Evolutionary conservation across 768 basidiomycete species (phyloP), one percentile per base, ranked within the genome.

Genomic region (Imleria badia): DNA sequence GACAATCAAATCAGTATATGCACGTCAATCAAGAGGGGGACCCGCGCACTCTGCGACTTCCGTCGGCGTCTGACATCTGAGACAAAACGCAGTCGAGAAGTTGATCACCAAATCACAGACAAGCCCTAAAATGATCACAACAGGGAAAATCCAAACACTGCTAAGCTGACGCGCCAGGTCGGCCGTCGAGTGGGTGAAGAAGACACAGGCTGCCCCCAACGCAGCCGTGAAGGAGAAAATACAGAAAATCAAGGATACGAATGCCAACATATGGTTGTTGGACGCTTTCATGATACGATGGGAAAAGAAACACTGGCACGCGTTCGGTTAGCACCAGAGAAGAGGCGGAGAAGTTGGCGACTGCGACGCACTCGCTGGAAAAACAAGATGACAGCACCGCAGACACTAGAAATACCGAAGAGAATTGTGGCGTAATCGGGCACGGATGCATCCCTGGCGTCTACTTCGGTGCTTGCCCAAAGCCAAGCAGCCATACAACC

Each of bases 211-310:
- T 13, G 55, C 59, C 1, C 65, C 65, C 55, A 64, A 51, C 33
- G 59, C 62, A 47, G 48, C 59, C n/a, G 59, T 64, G 23, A 66
- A 61, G 12, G 62, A 46, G 47, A 66, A 59, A 5, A 64, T 44
- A 46, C 62, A 66, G 13, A 43, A 38, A 31, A 58, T 26, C 11
- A 61, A 61, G 38, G 56, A 45, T 17, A 45, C 5, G 10, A 61
- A 53, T n/a, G 54, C 45, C 20, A 66, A 42, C 4, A 58, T 3
- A 15, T 60, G 55, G 31, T 54, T 64, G 13, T 56, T 36, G 48
- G 62, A 64, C 15, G 47, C 26, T 55, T 43, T 54, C 33, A 64
- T 35, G 36, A 66, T 52, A 17, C 54, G 62, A 22, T 35, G 36
- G 13, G 65, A 38, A 48, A 66, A 66, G 56, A 66, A 66, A 56